These are phyloP conservation scores for Agaricus blazei DNA, from an alignment of 768 basidiomycete genomes.

Conservation along the genomic window DNA sequence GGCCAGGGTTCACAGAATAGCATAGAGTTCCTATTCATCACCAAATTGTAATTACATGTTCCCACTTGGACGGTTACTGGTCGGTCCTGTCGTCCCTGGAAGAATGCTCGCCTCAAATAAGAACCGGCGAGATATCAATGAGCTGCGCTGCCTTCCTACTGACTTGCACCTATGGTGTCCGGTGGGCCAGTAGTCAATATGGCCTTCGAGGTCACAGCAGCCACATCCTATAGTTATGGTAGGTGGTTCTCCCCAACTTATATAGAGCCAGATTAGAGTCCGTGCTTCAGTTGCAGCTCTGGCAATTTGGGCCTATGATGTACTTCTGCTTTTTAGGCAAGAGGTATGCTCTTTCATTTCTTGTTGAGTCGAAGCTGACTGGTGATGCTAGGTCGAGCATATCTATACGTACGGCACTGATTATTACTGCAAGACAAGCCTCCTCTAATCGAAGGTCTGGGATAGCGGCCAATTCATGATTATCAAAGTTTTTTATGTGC, in stretches of 20 bases:
- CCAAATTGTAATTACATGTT: too few relatives aligned
- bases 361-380: too few relatives aligned
- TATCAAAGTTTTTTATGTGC: constrained; percentile 1
- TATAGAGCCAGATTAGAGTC: too few relatives aligned
- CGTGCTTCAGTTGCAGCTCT: neutral
- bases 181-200: neutral
- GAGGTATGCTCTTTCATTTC: neutral
- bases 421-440: neutral
- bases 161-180: neutral
- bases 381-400: neutral
- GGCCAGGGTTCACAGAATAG: too few relatives aligned
- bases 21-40: too few relatives aligned
- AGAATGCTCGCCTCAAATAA: neutral
- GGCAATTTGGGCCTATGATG: constrained; percentile 1
- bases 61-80: too few relatives aligned
- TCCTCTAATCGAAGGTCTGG: neutral
- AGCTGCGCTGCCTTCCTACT: neutral
- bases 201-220: neutral
- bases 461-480: neutral
- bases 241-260: neutral
- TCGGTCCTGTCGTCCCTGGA: neutral
- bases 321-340: neutral
- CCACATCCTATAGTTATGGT: constrained; percentile 3
- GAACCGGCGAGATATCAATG: neutral
- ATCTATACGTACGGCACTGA: neutral